Evolutionary conservation across 2,329 filamentous ascomycete species (phyloP), one percentile per base, ranked within the genome.

Genomic region (Didymella glomerata): DNA sequence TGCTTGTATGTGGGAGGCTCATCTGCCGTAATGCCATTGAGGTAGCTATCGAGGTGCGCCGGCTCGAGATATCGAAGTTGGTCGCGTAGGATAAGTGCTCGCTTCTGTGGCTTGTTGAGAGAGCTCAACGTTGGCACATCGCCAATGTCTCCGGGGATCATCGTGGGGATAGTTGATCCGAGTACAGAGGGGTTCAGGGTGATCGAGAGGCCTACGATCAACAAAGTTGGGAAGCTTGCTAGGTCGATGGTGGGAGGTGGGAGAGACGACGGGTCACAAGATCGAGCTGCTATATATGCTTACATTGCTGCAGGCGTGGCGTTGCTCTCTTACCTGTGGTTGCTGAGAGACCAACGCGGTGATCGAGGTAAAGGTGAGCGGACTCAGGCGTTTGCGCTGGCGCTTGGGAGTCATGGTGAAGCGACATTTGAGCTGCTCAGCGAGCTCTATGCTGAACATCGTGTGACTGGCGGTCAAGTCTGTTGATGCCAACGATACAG

Each of bases 1-100:
- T 57, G 52, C 28, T 52, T 67, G 58, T 75, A 76, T 9, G 45
- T 59, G 2, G 73, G 73, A 7, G 73, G 73, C 50, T 76, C 74
- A n/a, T 64, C 53, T 5, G 67, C 49, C 9, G 28, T 50, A 14
- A 75, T 45, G 28, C 69, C 71, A 18, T 65, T 58, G 7, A 76
- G 51, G 60, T 71, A 75, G 6, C 51, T 63, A 22, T 75, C 60
- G 1, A 76, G 61, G 48, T 76, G 70, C 4, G 63, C 59, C 2
- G 57, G 56, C 2, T 71, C 65, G 1, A 61, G 27, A 42, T 62
- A 73, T 40, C 69, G 66, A 46, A 76, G 68, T 38, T 73, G 62
- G 25, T 74, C 66, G 27, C 68, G 69, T 16, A 75, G 49, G 10
- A 66, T 63, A 10, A 72, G 65, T 8, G 66, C 68, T 18, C 73